These are phyloP conservation scores for Euphrasia arctica DNA, from an alignment of 305 asterid genomes.

Conservation along the genomic window DNA sequence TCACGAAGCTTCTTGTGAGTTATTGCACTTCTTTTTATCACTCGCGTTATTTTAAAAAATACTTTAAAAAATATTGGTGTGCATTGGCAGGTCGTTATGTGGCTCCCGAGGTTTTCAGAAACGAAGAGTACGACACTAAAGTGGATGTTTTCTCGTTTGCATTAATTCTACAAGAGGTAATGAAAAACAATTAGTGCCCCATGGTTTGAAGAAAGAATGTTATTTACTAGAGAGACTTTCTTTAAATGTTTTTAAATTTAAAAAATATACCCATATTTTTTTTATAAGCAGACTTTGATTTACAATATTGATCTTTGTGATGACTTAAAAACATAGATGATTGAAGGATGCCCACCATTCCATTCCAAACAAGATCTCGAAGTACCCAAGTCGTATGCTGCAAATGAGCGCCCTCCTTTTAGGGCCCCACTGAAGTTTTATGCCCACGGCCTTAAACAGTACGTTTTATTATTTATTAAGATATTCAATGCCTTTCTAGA, in stretches of 20 bases:
- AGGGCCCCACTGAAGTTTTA: conserved; percentile 41
- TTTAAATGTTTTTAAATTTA: too few relatives aligned
- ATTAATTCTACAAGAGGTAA: conserved; percentile 88
- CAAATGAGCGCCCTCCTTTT: conserved; percentile 50
- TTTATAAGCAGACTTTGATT: not conserved
- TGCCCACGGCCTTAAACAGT: conserved; percentile 63
- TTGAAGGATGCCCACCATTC: conserved; percentile 47
- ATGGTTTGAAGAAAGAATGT: not conserved
- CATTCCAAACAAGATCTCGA: conserved; percentile 33
- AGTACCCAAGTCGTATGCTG: conserved; percentile 33
- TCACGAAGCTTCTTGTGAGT: conserved; percentile 78
- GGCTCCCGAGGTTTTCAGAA: conserved; percentile 90
- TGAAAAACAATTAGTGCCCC: not conserved
- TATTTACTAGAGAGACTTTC: too few relatives aligned
- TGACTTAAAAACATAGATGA: conserved; percentile 31
- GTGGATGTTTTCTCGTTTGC: conserved; percentile 97
- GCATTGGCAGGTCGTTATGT: conserved; percentile 69
- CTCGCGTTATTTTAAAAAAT: not conserved
- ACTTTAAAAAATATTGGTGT: conserved; percentile 1
- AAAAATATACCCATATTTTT: too few relatives aligned
- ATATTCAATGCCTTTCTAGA: not conserved
- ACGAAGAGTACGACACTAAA: conserved; percentile 91
- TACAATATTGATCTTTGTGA: not conserved
- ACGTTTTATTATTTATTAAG: conserved; percentile 17
- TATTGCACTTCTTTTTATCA: conserved; percentile 8